phyloP scores from a whole-genome alignment of 164 flowering plant species.

The Aristolochia contorta region DNA sequence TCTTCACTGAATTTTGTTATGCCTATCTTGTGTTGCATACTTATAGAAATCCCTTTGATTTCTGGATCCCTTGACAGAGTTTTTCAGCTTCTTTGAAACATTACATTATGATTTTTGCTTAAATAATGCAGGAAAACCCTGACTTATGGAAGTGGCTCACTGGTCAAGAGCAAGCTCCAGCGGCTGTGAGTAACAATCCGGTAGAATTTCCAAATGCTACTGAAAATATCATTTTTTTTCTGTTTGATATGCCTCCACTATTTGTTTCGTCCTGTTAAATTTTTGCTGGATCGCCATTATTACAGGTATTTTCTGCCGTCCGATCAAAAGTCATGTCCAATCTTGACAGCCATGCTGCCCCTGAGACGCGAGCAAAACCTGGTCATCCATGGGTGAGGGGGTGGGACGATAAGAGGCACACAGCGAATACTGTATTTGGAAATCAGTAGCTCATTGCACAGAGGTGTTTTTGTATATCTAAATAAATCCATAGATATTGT shows the following conservation, averaged over 20 bases:
- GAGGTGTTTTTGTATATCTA: too few relatives aligned
- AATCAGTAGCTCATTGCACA: slow-evolving; percentile 22
- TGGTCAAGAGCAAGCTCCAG: slow-evolving; percentile 85
- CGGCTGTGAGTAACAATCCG: slow-evolving; percentile 54
- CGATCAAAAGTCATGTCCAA: slow-evolving; percentile 52
- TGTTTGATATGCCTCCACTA: background rate
- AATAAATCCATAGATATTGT: too few relatives aligned
- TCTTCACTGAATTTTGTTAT: too few relatives aligned
- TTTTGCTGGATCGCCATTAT: background rate
- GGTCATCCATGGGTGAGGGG: slow-evolving; percentile 97
- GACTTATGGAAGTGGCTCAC: slow-evolving; percentile 92
- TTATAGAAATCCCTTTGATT: too few relatives aligned
- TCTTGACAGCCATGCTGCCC: slow-evolving; percentile 63
- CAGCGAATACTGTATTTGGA: slow-evolving; percentile 39
- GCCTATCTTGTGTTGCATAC: too few relatives aligned
- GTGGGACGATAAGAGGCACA: slow-evolving; percentile 91
- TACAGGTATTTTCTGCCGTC: slow-evolving; percentile 69
- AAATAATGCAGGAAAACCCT: slow-evolving; percentile 68
- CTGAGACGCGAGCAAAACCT: slow-evolving; percentile 79
- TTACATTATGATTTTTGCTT: background rate
- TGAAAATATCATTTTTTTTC: background rate
- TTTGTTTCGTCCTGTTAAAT: background rate
- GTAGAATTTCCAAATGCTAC: slow-evolving; percentile 26
- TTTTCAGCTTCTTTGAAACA: too few relatives aligned
- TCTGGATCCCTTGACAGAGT: too few relatives aligned